phyloP scores from a whole-genome alignment of 1,284 basidiomycete species.

The Sanghuangporus weigelae region DNA sequence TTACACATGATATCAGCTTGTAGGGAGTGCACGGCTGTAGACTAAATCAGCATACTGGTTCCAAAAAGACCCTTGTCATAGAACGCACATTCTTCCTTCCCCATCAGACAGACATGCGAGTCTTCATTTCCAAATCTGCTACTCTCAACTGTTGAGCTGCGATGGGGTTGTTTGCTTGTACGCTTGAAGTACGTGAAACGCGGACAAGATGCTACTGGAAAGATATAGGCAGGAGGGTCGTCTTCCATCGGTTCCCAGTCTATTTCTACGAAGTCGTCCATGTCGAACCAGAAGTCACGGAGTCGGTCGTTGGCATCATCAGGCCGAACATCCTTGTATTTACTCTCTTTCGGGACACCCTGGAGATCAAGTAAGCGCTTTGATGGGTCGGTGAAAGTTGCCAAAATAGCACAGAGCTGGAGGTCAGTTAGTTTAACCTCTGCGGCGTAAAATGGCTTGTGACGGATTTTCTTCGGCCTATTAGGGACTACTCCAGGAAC shows the following conservation, averaged over 20 bases:
- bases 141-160: constrained; percentile 32
- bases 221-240: constrained; percentile 61
- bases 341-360: constrained; percentile 25
- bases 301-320: constrained; percentile 28
- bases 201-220: constrained; percentile 75
- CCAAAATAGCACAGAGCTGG: constrained; percentile 76
- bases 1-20: constrained; percentile 61
- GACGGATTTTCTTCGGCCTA: constrained; percentile 53
- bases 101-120: constrained; percentile 83
- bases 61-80: not conserved
- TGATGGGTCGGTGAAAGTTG: constrained; percentile 69
- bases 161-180: constrained; percentile 34
- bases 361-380: constrained; percentile 52
- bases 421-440: constrained; percentile 80
- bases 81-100: constrained; percentile 65
- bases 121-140: constrained; percentile 88
- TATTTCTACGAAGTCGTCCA: constrained; percentile 82
- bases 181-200: constrained; percentile 81
- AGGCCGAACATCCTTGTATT: constrained; percentile 42
- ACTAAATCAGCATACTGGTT: constrained; percentile 7
- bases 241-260: constrained; percentile 55
- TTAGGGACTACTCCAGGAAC: constrained; percentile 43
- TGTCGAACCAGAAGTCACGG: constrained; percentile 64
- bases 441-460: constrained; percentile 91
- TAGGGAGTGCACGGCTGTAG: constrained; percentile 59